Evolutionary conservation across 2,329 filamentous ascomycete species (phyloP).

Genomic region (Clonostachys chloroleuca): DNA sequence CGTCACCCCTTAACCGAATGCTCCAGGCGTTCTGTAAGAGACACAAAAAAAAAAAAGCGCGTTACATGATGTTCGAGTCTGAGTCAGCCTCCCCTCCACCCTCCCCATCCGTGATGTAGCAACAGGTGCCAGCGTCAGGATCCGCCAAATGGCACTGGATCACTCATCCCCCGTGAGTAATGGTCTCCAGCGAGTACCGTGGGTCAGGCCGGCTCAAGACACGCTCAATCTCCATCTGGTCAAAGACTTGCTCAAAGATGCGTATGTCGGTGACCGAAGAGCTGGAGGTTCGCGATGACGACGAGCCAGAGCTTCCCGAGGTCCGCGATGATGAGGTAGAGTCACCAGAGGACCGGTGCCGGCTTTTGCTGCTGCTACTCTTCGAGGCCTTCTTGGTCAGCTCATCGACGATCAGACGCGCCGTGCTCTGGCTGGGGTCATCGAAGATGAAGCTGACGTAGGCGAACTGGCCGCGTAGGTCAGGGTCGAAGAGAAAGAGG

Average conservation of each 20-base stretch:
- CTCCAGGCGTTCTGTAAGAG: background rate
- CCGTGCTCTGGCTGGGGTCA: slow-evolving; percentile 47
- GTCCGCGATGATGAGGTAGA: slow-evolving; percentile 16
- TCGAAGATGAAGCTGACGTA: slow-evolving; percentile 64
- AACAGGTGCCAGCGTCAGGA: too few species aligned
- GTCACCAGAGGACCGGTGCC: slow-evolving; percentile 2
- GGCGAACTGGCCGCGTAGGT: slow-evolving; percentile 56
- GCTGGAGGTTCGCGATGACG: slow-evolving; percentile 16
- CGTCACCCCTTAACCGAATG: too few species aligned
- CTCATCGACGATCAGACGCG: slow-evolving; percentile 48
- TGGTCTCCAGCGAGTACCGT: slow-evolving; percentile 48
- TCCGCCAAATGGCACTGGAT: too few species aligned
- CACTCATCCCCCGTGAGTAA: slow-evolving; percentile 16
- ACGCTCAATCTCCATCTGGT: slow-evolving; percentile 40
- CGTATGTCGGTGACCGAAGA: slow-evolving; percentile 37
- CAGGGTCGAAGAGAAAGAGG: slow-evolving; percentile 56
- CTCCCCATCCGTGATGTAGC: too few species aligned
- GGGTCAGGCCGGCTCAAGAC: slow-evolving; percentile 48
- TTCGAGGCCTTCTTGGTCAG: slow-evolving; percentile 45
- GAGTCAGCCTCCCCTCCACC: background rate
- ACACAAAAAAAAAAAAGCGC: background rate
- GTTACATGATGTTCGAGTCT: background rate
- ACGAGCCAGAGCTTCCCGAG: slow-evolving; percentile 18
- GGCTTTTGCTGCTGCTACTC: slow-evolving; percentile 16
- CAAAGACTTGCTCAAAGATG: slow-evolving; percentile 51